Evolutionary conservation across 371 early-diverging fungal genomes (phyloP).

Genomic region (Thermomucor indicae-seudaticae): DNA sequence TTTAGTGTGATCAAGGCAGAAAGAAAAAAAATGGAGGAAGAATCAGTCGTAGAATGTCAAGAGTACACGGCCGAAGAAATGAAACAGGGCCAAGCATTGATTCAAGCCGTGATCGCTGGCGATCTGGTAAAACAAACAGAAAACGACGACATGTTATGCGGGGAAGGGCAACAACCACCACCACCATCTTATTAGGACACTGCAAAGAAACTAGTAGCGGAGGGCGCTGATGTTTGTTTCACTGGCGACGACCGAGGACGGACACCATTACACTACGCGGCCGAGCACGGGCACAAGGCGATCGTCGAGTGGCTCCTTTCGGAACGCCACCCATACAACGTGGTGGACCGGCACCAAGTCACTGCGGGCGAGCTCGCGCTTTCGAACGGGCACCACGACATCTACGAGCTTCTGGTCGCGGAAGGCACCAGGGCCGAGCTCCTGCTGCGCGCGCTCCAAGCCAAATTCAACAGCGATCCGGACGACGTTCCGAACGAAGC

Average conservation of each 20-base stretch:
- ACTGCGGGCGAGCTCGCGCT: constrained; percentile 54
- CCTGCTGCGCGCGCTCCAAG: constrained; percentile 55
- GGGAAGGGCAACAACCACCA: background rate
- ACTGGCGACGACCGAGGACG: constrained; percentile 37
- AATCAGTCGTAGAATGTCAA: background rate
- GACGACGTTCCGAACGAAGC: constrained; percentile 68
- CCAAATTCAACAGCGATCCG: constrained; percentile 26
- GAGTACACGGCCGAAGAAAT: constrained; percentile 35
- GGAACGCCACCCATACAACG: constrained; percentile 55
- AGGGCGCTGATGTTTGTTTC: constrained; percentile 43
- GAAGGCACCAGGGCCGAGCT: constrained; percentile 87
- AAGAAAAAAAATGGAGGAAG: too few relatives aligned
- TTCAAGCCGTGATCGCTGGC: constrained; percentile 32
- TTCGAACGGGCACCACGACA: constrained; percentile 38
- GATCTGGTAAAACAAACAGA: constrained; percentile 27
- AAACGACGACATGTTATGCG: background rate
- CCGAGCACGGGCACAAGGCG: constrained; percentile 42
- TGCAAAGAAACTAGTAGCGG: constrained; percentile 24
- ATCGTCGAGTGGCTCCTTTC: constrained; percentile 54
- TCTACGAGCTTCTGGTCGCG: constrained; percentile 63
- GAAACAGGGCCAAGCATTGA: constrained; percentile 25
- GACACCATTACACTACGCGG: constrained; percentile 45
- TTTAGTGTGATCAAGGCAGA: too few relatives aligned
- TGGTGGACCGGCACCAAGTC: constrained; percentile 37
- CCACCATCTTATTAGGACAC: constrained; percentile 20